phyloP scores from a whole-genome alignment of 2,329 filamentous ascomycete genomes.

The Aspergillus aculeatinus region DNA sequence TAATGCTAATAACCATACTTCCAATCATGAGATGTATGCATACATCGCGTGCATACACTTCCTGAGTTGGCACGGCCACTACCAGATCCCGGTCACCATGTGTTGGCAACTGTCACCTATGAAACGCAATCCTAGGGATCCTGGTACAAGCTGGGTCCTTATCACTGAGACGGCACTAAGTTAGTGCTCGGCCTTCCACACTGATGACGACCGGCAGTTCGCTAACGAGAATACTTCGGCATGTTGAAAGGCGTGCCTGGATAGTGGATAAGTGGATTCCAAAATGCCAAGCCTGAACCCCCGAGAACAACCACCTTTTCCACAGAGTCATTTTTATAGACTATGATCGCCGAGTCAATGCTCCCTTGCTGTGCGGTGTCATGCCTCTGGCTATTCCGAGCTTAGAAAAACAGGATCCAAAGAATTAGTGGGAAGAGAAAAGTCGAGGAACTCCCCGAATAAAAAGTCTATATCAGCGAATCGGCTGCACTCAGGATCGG shows the following conservation, averaged over 20 bases:
- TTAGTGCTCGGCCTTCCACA: no score
- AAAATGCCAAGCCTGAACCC: background rate
- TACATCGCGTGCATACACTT: background rate
- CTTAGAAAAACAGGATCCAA: conserved; percentile 37
- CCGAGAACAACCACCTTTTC: background rate
- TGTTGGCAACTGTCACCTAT: background rate
- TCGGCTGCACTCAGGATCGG: conserved; percentile 40
- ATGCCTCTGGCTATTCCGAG: conserved; percentile 5
- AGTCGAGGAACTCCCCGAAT: conserved; percentile 37
- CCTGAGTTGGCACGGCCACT: background rate
- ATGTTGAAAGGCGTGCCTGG: background rate
- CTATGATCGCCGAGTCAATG: background rate
- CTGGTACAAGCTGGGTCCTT: no score
- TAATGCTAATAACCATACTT: no score
- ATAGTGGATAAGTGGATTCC: background rate
- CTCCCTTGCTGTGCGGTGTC: background rate
- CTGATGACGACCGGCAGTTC: background rate
- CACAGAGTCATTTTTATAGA: background rate
- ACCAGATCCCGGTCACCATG: background rate
- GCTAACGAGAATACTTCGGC: background rate
- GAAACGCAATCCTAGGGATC: background rate
- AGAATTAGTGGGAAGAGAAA: conserved; percentile 37
- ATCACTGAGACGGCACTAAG: no score
- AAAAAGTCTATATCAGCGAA: conserved; percentile 38
- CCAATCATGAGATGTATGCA: no score